Conservation (phyloP, 352 stramenopile species). For the Phytophthora tentaculata region DNA sequence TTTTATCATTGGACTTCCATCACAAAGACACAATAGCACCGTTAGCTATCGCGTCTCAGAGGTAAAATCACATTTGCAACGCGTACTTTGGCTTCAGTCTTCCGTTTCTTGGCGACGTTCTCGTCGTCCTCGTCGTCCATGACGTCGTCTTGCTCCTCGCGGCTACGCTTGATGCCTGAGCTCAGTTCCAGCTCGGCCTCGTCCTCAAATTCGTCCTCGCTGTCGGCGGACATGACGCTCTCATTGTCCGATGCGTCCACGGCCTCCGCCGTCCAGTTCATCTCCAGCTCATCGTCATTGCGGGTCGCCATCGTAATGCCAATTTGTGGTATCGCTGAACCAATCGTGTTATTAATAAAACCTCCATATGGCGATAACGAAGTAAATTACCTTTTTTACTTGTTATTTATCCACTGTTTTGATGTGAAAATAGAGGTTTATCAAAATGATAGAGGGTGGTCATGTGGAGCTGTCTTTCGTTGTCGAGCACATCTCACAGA, state of each 20-base stretch:
- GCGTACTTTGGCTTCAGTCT: conserved; percentile 29
- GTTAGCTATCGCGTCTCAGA: conserved; percentile 1
- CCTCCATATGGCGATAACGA: not conserved
- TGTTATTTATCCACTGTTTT: not conserved
- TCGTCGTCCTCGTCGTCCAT: conserved; percentile 17
- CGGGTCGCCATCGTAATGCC: conserved; percentile 8
- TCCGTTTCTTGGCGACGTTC: conserved; percentile 58
- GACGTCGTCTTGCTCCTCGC: conserved; percentile 35
- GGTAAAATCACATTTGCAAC: not conserved
- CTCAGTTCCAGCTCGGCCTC: conserved; percentile 67
- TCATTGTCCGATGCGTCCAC: conserved; percentile 52
- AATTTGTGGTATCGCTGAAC: not conserved
- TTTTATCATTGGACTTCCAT: conserved; percentile 58
- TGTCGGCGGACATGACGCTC: conserved; percentile 63
- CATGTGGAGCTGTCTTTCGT: conserved; percentile 23
- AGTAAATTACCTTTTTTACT: not conserved
- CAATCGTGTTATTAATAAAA: not conserved
- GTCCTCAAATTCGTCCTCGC: conserved; percentile 86
- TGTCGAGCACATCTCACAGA: conserved; percentile 78
- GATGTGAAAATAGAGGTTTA: not conserved
- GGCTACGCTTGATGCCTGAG: conserved; percentile 47
- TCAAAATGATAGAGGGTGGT: not conserved
- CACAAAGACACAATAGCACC: not conserved
- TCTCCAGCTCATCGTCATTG: conserved; percentile 72
- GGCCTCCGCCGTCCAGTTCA: conserved; percentile 62